Evolutionary conservation across 352 stramenopile genomes (phyloP).

Genomic region (Phytophthora pistaciae): DNA sequence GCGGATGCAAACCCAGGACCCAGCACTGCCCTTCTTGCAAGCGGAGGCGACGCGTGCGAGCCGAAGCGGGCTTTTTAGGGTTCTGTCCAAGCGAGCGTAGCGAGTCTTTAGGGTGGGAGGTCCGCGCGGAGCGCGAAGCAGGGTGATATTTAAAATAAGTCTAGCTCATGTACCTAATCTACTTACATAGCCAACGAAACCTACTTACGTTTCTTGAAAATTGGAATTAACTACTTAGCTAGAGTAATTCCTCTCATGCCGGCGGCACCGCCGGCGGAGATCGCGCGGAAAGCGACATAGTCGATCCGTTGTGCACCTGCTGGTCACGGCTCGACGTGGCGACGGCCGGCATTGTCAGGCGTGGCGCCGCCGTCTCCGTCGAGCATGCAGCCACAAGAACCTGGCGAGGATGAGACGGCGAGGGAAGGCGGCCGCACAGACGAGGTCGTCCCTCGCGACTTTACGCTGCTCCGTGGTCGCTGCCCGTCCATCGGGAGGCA

Average conservation of each 20-base stretch:
- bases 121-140: too few species aligned
- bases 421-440: conserved; percentile 13
- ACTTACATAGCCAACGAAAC: too few species aligned
- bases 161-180: too few species aligned
- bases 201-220: too few species aligned
- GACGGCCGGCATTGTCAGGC: conserved; percentile 11
- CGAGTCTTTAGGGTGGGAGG: too few species aligned
- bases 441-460: conserved; percentile 21
- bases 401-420: conserved; percentile 23
- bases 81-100: too few species aligned
- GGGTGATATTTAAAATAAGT: too few species aligned
- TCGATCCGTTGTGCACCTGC: conserved; percentile 20
- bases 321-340: conserved; percentile 4
- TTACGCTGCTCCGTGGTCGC: conserved; percentile 22
- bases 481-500: conserved; percentile 22
- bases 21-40: too few species aligned
- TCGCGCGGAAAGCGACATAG: conserved; percentile 31
- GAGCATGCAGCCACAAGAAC: conserved; percentile 17
- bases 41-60: too few species aligned
- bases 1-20: too few species aligned
- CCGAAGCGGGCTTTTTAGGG: too few species aligned
- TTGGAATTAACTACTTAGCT: too few species aligned
- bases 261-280: conserved; percentile 11
- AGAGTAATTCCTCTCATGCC: not conserved
- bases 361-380: conserved; percentile 8